Base-by-base conservation (phyloP, 805 yeast species). In the Candida xiaguanensis region DNA sequence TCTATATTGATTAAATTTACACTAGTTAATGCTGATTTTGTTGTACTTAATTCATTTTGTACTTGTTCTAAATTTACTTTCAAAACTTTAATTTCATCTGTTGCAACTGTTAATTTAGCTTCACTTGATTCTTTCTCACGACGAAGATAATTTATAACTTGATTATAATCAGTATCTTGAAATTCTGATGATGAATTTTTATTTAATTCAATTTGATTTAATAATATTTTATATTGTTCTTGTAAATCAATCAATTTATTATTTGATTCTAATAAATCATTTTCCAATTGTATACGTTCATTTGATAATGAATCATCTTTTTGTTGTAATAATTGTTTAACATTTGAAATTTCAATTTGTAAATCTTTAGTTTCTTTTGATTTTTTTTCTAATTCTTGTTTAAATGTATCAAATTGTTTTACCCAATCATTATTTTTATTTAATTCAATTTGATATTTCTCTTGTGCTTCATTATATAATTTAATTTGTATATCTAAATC, bases 91-190 rank as follows among this genome's bases (percentile, higher is more conserved):
- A 72, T 71, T 48, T 85, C 93, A 42, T 78, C 76, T 8, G 61
- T 55, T 16, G 57, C 45, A 8, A 48, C 43, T 1, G 44, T 15
- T 3, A 51, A 63, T 49, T 80, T 84, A 7, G 79, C 72, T 34
- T 78, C 82, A 1, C 80, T 69, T 4, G 81, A 67, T 45, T 88
- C 95, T 51, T 82, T 84, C 48, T 86, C 95, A 44, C 82, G 78
- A 33, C 90, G 80, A 41, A 88, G 63, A 50, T 74, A 80, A 1
- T 70, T 55, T 25, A 88, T 62, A 19, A 87, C 71, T 45, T 81
- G 80, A 36, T 58, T 58, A 34, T 63, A 17, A 29, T 38, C 50
- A 25, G 44, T 37, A 20, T 9, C 19, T n/a, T 45, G 41, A 25
- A 25, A 8, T 18, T 32, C 41, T 18, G 50, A 32, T 8, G 7